Conservation (phyloP, 169 alveolate genomes). For the Plasmodium fragile region DNA sequence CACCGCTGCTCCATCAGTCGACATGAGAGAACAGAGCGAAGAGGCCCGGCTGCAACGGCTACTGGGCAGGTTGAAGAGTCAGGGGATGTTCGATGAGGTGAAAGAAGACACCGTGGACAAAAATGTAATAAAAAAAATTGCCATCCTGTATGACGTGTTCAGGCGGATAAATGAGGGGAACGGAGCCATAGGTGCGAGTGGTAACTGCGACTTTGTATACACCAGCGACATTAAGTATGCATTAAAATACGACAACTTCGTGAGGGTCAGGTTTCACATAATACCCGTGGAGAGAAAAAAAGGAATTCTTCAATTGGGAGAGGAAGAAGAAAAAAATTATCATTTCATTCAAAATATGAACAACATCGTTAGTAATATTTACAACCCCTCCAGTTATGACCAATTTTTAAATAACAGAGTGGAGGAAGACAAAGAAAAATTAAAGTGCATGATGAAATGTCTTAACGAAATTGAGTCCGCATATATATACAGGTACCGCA, state of each 20-base stretch:
- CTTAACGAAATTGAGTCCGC: constrained; percentile 70
- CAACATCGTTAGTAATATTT: constrained; percentile 21
- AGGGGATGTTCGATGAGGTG: constrained; percentile 47
- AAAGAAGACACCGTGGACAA: constrained; percentile 24
- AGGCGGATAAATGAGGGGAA: constrained; percentile 17
- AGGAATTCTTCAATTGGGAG: constrained; percentile 13
- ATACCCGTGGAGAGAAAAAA: constrained; percentile 51
- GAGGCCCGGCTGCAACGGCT: neutral
- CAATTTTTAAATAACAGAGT: constrained; percentile 15
- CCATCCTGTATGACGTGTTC: constrained; percentile 62
- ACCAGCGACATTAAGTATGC: constrained; percentile 62
- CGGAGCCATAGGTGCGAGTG: neutral
- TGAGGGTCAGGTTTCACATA: constrained; percentile 55
- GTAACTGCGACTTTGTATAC: constrained; percentile 26
- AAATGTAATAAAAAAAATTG: constrained; percentile 52
- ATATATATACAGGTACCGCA: constrained; percentile 61
- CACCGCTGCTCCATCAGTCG: neutral
- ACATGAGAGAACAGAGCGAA: constrained; percentile 11
- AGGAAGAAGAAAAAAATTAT: constrained; percentile 25
- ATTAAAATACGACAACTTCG: constrained; percentile 66
- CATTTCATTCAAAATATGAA: constrained; percentile 48
- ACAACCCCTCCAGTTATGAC: constrained; percentile 63
- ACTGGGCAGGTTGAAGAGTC: neutral
- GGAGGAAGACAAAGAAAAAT: constrained; percentile 56
- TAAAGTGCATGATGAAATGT: constrained; percentile 41